Evolutionary conservation across 2,329 filamentous ascomycete genomes (phyloP).

Genomic region (Colletotrichum australisinense): DNA sequence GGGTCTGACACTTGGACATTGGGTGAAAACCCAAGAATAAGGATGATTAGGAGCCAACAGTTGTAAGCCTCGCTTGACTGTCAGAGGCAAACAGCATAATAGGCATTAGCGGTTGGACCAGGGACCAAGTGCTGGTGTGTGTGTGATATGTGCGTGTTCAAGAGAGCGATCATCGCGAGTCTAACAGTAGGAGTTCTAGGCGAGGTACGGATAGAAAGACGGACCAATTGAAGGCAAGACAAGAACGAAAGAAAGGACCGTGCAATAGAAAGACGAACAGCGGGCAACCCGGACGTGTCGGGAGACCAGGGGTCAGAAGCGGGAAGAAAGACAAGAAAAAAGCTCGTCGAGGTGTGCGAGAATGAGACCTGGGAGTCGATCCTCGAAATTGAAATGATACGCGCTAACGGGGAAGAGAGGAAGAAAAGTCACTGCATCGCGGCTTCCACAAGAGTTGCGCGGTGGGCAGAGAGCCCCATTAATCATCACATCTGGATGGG

Average conservation of each 20-base stretch:
- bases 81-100: slow-evolving; percentile 13
- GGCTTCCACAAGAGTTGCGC: too few species aligned
- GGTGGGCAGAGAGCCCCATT: slow-evolving; percentile 1
- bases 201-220: neutral
- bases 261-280: slow-evolving; percentile 19
- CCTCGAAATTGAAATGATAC: slow-evolving; percentile 13
- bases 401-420: neutral
- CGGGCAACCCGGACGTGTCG: slow-evolving; percentile 29
- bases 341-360: neutral
- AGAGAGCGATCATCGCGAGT: neutral
- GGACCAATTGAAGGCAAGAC: neutral
- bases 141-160: neutral
- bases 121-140: neutral
- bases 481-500: neutral
- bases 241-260: neutral
- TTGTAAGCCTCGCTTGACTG: slow-evolving; percentile 3
- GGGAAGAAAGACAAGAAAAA: neutral
- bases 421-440: neutral
- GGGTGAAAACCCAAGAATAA: slow-evolving; percentile 3
- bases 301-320: slow-evolving; percentile 24
- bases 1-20: neutral
- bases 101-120: neutral
- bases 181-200: neutral
- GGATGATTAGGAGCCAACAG: neutral
- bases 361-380: slow-evolving; percentile 13